phyloP scores from a whole-genome alignment of 805 yeast species.

The Candida sithepensis region DNA sequence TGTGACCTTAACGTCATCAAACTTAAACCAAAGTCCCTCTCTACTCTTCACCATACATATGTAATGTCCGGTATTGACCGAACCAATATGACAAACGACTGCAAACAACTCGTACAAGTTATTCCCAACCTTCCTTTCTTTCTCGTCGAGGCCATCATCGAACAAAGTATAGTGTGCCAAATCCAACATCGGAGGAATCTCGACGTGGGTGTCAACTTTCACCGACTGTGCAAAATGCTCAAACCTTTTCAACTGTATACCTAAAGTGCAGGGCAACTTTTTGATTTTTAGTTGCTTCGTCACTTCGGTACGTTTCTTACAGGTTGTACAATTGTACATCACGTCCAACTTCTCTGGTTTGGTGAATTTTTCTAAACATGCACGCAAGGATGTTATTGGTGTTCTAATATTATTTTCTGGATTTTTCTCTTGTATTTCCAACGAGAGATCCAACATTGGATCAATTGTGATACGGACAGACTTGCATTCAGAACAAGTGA shows the following conservation, averaged over 20 bases:
- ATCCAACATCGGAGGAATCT: conserved; percentile 70
- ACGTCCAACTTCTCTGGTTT: conserved; percentile 72
- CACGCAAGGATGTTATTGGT: conserved; percentile 39
- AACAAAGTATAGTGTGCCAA: conserved; percentile 53
- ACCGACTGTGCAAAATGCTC: conserved; percentile 57
- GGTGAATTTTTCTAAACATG: conserved; percentile 77
- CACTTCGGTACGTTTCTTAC: conserved; percentile 62
- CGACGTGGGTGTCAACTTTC: conserved; percentile 73
- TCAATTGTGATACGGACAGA: conserved; percentile 69
- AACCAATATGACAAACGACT: conserved; percentile 84
- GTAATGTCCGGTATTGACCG: conserved; percentile 95
- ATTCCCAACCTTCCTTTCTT: conserved; percentile 15
- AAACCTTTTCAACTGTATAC: conserved; percentile 81
- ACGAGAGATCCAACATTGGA: conserved; percentile 84
- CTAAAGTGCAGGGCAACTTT: conserved; percentile 70
- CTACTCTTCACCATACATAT: conserved; percentile 69
- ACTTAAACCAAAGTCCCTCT: conserved; percentile 83
- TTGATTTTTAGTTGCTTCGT: conserved; percentile 68
- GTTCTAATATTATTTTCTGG: conserved; percentile 15
- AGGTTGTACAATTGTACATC: conserved; percentile 63
- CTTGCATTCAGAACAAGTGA: conserved; percentile 68
- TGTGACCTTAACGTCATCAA: conserved; percentile 84
- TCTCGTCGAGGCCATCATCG: neutral
- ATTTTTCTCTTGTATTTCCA: conserved; percentile 55
- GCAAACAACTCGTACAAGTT: conserved; percentile 76